Base-by-base conservation (phyloP, 805 yeast genomes). In the Aciculoconidium aculeatum region DNA sequence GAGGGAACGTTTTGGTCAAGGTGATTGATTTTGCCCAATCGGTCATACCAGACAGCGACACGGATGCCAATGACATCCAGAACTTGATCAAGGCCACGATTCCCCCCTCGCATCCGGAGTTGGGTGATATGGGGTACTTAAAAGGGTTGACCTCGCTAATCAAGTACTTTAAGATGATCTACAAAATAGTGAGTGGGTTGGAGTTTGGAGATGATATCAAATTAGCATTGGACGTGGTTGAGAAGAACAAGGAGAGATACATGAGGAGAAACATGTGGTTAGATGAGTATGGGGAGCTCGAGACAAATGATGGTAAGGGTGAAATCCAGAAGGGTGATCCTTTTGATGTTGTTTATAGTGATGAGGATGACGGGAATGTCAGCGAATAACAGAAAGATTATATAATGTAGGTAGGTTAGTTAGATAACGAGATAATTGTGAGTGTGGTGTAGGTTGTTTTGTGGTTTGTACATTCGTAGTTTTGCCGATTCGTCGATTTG, bases 1-100 rank as follows among this genome's bases (percentile, higher is more conserved):
- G 38, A 11, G 37, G 41, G 11, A 28, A 23, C 15, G 41, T 62
- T 24, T 50, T 47, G 37, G 75, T 87, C n/a, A 75, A 87, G 39
- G 70, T 94, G 32, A 92, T 92, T 42, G 99, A 92, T 58, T 92
- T 92, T 67, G 97, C 97, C 1, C 95, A 88, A 50, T 82, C 94
- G 47, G 80, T 86, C 10, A 81, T 86, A 17, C 75, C 75, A 3
- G 79, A 74, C 23, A 73, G 72, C 34, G 60, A 64, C 22, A 45
- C 54, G 9, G 66, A 70, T 11, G 28, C 30, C 17, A n/a, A n/a
- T n/a, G 25, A 29, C 12, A 7, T 20, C 10, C 28, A 30, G 12
- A 22, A 30, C 17, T 16, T 15, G 15, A 15, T 27, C 21, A 26
- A 30, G 13, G 43, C 49, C 17, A 67, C 72, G 1, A 80, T 77